Evolutionary conservation across 495 filamentous ascomycete genomes (phyloP).

Genomic region (Penicillium herquei): DNA sequence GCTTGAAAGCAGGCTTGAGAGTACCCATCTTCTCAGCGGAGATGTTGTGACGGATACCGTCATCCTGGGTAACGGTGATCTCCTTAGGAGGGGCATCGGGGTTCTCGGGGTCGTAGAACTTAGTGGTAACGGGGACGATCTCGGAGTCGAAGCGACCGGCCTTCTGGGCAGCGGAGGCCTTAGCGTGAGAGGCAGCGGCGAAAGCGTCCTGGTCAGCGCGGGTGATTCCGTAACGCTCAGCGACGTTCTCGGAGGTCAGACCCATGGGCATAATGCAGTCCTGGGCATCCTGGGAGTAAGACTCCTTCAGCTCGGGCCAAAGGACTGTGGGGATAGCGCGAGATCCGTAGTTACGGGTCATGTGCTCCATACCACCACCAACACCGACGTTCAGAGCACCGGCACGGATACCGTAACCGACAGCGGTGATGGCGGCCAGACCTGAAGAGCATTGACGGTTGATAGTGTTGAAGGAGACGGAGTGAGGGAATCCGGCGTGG

Average conservation of each 20-base stretch:
- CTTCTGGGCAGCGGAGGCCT: slow-evolving; percentile 66
- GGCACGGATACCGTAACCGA: slow-evolving; percentile 68
- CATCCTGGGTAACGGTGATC: slow-evolving; percentile 67
- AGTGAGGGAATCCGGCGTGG: slow-evolving; percentile 72
- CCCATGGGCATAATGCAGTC: slow-evolving; percentile 97
- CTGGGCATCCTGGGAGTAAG: slow-evolving; percentile 61
- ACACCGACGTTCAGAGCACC: slow-evolving; percentile 77
- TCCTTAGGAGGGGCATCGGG: slow-evolving; percentile 61
- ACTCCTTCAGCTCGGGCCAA: slow-evolving; percentile 72
- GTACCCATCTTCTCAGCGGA: slow-evolving; percentile 67
- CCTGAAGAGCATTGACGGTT: slow-evolving; percentile 84
- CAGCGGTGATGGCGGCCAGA: slow-evolving; percentile 67
- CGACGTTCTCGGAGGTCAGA: slow-evolving; percentile 88
- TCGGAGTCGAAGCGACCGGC: slow-evolving; percentile 72
- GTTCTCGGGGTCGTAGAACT: slow-evolving; percentile 54
- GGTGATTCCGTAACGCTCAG: slow-evolving; percentile 68
- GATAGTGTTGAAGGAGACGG: slow-evolving; percentile 75
- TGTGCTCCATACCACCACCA: slow-evolving; percentile 88
- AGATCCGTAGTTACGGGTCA: slow-evolving; percentile 85
- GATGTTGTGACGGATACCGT: slow-evolving; percentile 71
- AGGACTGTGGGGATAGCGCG: slow-evolving; percentile 77
- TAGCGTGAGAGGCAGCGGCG: slow-evolving; percentile 67
- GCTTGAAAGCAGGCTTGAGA: slow-evolving; percentile 82
- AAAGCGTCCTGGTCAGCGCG: slow-evolving; percentile 80
- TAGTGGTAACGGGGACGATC: slow-evolving; percentile 71